Conservation (phyloP, 192 early-diverging fungal species). For the Entomortierella lignicola region DNA sequence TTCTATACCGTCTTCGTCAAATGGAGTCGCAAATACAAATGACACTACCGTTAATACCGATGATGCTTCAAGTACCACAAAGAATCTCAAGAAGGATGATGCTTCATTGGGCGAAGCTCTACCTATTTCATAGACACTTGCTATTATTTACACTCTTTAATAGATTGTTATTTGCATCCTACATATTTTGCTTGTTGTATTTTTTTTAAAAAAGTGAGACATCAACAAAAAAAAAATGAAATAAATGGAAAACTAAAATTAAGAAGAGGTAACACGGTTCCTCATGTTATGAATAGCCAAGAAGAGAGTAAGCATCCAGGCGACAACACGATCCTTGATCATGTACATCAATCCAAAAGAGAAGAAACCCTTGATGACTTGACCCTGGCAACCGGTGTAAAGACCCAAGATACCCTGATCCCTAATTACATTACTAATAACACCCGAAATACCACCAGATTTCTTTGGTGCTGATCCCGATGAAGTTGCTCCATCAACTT, state of each 20-base stretch:
- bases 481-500: slow-evolving; percentile 9
- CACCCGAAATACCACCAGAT: slow-evolving; percentile 31
- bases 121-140: too few species aligned
- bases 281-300: slow-evolving; percentile 46
- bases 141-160: too few species aligned
- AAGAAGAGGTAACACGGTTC: slow-evolving; percentile 28
- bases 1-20: not conserved
- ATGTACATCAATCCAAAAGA: slow-evolving; percentile 65
- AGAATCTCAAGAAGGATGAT: too few species aligned
- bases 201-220: too few species aligned
- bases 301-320: slow-evolving; percentile 58
- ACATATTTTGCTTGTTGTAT: too few species aligned
- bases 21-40: too few species aligned
- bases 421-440: slow-evolving; percentile 48
- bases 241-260: not conserved
- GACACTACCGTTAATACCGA: too few species aligned
- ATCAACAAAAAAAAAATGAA: slow-evolving; percentile 6
- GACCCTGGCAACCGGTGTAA: slow-evolving; percentile 56
- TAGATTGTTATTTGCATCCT: too few species aligned
- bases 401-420: slow-evolving; percentile 36
- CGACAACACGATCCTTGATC: slow-evolving; percentile 66
- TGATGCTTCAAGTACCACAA: not conserved
- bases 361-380: slow-evolving; percentile 67
- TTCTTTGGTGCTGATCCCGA: slow-evolving; percentile 25
- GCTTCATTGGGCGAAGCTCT: too few species aligned